Conservation (phyloP, 2,329 filamentous ascomycete genomes). For the Penicillium sp. region DNA sequence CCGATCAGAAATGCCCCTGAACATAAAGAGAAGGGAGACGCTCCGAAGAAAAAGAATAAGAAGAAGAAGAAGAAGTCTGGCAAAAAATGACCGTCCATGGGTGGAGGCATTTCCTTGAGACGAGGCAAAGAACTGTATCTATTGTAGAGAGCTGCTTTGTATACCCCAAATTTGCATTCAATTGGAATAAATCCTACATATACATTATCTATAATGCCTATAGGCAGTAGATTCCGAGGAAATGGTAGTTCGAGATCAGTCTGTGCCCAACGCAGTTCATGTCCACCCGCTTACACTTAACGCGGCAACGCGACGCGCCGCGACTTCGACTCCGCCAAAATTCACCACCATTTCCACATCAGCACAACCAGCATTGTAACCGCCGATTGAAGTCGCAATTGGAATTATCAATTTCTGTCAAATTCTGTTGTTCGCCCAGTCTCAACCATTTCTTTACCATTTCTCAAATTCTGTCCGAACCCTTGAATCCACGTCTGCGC, state of each 20-base stretch:
- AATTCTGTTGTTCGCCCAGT: no score
- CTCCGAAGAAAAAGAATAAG: slow-evolving; percentile 44
- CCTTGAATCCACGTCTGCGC: neutral
- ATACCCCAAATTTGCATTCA: slow-evolving; percentile 22
- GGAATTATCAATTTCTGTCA: no score
- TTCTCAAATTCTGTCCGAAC: neutral
- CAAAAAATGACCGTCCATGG: slow-evolving; percentile 34
- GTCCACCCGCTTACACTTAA: slow-evolving; percentile 23
- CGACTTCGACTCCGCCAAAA: slow-evolving; percentile 1
- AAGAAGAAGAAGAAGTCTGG: slow-evolving; percentile 44
- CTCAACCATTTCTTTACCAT: neutral
- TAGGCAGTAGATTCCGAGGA: neutral
- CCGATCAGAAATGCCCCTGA: slow-evolving; percentile 40
- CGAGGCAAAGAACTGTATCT: slow-evolving; percentile 1
- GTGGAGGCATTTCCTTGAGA: neutral
- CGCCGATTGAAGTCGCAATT: neutral
- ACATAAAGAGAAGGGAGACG: slow-evolving; percentile 29
- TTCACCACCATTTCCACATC: neutral
- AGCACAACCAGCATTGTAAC: neutral
- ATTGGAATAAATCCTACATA: neutral
- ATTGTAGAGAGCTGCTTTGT: slow-evolving; percentile 16
- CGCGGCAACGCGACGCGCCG: slow-evolving; percentile 31
- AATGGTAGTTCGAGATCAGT: neutral
- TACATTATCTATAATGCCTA: no score
- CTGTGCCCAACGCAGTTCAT: neutral